Evolutionary conservation across 192 early-diverging fungal species (phyloP), one percentile per base, ranked within the genome.

Genomic region (Linnemannia hyalina): DNA sequence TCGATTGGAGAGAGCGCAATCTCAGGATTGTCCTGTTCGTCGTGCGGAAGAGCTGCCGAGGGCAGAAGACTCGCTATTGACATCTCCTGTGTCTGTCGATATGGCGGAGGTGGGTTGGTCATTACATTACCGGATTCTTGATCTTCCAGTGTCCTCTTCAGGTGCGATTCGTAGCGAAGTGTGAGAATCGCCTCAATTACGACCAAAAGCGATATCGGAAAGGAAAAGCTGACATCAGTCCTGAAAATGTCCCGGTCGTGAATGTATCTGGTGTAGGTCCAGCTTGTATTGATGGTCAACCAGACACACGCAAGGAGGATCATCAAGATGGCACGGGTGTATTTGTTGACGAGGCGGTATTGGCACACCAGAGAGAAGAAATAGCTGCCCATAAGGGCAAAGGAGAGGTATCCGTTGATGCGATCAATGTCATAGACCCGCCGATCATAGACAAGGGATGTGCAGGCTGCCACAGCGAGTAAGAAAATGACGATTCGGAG

Each of bases 231-330:
- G 2, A 65, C 29, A 32, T 65, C 60, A 3, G 60, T 65, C 60
- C 60, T 65, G 11, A 65, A 35, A 11, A 65, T 32, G 26, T 65
- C 60, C 10, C 29, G 60, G 11, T 65, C 29, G 26, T 65, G 60
- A 32, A 65, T 15, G 13, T 65, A 65, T 32, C 60, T 26, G 26
- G 26, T 65, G 2, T 32, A 65, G 3, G 60, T 32, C 60, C 60
- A 65, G 29, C 60, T 29, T 26, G 60, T 65, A 29, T 65, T 65
- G 29, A 65, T 26, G 29, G 60, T 35, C 60, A 65, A 3, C 60
- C 60, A 65, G 26, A 65, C 60, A 65, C 35, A 65, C n/a, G 60
- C 60, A 29, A 65, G 60, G 60, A 65, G 60, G 29, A 65, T 32
- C 60, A 65, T 65, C 60, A 65, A 65, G 26, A 32, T 35, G 4